Base-by-base conservation (phyloP, 2,329 filamentous ascomycete genomes). In the Fusarium aywerte region DNA sequence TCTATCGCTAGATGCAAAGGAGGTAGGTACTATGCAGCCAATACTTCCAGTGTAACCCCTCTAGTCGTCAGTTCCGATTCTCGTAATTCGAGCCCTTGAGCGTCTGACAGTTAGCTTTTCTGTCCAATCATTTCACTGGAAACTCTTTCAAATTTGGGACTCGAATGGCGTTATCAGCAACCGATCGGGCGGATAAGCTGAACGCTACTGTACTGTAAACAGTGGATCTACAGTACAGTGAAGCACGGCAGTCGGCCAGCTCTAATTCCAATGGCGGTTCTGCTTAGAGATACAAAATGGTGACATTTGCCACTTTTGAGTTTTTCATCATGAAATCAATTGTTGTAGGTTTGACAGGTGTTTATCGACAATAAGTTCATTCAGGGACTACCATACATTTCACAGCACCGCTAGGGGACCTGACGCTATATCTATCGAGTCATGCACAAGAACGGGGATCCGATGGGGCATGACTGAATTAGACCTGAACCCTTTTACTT, bases 141-240 rank as follows among this genome's bases (percentile, higher is more conserved):
- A 57, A 12, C 54, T 58, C 62, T 73, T 60, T 73, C 58, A 42
- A 73, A 73, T 73, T 71, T 68, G 43, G 42, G 47, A 21, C 62
- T 31, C 23, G 60, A 62, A 73, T 73, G 71, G 71, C 71, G 71
- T 73, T 72, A 73, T 73, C 71, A 67, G 57, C 64, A 38, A 59
- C 69, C 65, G 69, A 73, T 73, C 69, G 68, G 62, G 35, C 58
- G 67, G 67, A 62, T 58, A 63, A 47, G 44, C 58, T 69, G 58
- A 25, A n/a, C 20, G 21, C 16, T 49, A 23, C n/a, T 33, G 15
- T n/a, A 12, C 48, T 51, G 60, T 55, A 45, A 71, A 62, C 67
- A 68, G 69, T 62, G 71, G 71, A 20, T 18, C 51, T 58, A 31
- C 11, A 20, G 21, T 33, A n/a, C 20, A 33, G n/a, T n/a, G n/a